Evolutionary conservation across 2,329 filamentous ascomycete genomes (phyloP).

Genomic region (Aspergillus glaucus): DNA sequence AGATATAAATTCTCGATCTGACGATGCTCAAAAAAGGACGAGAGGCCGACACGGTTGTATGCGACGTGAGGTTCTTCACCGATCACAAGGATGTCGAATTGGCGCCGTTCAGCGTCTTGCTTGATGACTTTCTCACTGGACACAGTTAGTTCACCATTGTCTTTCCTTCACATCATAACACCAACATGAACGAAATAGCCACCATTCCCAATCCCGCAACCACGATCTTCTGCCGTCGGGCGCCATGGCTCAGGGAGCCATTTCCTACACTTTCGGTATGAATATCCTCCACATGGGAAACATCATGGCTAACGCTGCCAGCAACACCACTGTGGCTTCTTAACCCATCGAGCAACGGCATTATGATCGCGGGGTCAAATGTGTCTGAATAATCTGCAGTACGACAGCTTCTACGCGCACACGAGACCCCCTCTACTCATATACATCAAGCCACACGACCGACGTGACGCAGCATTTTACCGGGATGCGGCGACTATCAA

Average conservation of each 20-base stretch:
- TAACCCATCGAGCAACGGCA: conserved; percentile 26
- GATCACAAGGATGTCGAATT: conserved; percentile 78
- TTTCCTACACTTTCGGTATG: conserved; percentile 1
- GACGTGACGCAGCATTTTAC: conserved; percentile 6
- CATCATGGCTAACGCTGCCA: conserved; percentile 11
- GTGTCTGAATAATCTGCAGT: conserved; percentile 1
- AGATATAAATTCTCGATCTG: conserved; percentile 82
- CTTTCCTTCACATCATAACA: conserved; percentile 12
- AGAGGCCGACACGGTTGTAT: conserved; percentile 85
- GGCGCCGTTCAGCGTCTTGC: conserved; percentile 65
- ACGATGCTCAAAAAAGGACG: conserved; percentile 81
- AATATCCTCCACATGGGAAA: conserved; percentile 3
- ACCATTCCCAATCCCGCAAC: conserved; percentile 91
- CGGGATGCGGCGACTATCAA: conserved; percentile 4
- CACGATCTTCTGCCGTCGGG: conserved; percentile 58
- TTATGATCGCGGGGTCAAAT: conserved; percentile 9
- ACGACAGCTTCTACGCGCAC: not conserved
- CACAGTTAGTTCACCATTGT: not conserved
- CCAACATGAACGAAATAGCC: conserved; percentile 79
- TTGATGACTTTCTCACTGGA: conserved; percentile 81
- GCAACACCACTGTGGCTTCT: conserved; percentile 18
- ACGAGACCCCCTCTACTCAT: not conserved
- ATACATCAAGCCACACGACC: not conserved
- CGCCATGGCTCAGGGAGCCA: conserved; percentile 4
- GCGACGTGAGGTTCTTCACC: conserved; percentile 83